These are phyloP conservation scores for Aspergillus unguis DNA, from an alignment of 2,329 filamentous ascomycete species.

Conservation along the genomic window DNA sequence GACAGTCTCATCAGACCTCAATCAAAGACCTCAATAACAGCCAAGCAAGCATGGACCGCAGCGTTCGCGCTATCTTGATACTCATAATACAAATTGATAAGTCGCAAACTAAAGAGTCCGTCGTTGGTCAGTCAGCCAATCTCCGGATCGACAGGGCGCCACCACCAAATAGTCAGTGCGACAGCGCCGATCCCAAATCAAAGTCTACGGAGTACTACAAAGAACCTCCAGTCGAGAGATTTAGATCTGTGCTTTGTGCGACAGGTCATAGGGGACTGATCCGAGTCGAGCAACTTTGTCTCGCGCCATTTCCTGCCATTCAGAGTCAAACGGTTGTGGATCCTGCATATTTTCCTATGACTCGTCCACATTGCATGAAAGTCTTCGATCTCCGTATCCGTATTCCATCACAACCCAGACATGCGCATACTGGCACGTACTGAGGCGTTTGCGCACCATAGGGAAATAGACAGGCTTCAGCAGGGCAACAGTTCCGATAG, in stretches of 20 bases:
- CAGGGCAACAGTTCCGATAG: constrained; percentile 3
- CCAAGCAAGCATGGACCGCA: no score
- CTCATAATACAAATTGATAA: not conserved
- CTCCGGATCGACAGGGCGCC: constrained; percentile 9
- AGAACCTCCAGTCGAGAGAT: constrained; percentile 1
- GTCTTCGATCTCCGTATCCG: not conserved
- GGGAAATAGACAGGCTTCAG: not conserved
- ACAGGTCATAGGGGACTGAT: not conserved
- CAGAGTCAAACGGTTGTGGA: not conserved
- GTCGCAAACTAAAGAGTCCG: constrained; percentile 6
- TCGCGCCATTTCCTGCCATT: constrained; percentile 10
- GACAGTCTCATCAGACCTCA: not conserved
- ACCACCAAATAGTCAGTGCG: constrained; percentile 6
- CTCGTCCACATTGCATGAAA: not conserved
- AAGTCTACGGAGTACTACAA: not conserved
- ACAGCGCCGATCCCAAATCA: constrained; percentile 3
- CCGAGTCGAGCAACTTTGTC: no score
- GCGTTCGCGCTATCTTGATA: no score
- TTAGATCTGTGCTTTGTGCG: constrained; percentile 2
- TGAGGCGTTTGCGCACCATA: no score
- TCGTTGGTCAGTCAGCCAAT: not conserved
- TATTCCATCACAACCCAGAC: not conserved
- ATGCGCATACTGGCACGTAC: not conserved
- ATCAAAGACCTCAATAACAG: not conserved
- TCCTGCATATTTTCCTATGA: not conserved